Conservation (phyloP, 108 stramenopile species). For the Discostella stelligeroides region DNA sequence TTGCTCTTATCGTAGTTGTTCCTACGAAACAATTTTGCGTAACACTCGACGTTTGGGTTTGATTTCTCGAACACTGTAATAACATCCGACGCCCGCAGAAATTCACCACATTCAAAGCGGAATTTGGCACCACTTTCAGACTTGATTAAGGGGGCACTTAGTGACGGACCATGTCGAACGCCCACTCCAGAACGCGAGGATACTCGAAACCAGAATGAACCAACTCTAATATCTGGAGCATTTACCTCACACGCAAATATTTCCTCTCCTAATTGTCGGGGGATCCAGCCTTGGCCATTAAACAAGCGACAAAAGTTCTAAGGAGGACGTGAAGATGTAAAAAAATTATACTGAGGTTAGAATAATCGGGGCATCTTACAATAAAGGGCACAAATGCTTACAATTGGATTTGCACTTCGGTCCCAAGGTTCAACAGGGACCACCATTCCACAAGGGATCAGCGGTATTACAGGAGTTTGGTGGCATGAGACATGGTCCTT, state of each 20-base stretch:
- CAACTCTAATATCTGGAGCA: slow-evolving; percentile 71
- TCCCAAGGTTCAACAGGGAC: slow-evolving; percentile 70
- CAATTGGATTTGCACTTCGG: slow-evolving; percentile 12
- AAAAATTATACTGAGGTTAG: neutral
- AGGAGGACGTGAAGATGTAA: slow-evolving; percentile 5
- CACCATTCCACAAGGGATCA: slow-evolving; percentile 74
- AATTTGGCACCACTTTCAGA: slow-evolving; percentile 67
- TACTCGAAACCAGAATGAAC: slow-evolving; percentile 89
- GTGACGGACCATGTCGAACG: slow-evolving; percentile 78
- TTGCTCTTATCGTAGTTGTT: slow-evolving; percentile 49
- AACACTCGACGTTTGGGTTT: slow-evolving; percentile 54
- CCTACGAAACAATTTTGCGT: slow-evolving; percentile 84
- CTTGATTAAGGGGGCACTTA: slow-evolving; percentile 66
- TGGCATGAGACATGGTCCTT: neutral
- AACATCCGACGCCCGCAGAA: slow-evolving; percentile 81
- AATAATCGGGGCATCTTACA: neutral
- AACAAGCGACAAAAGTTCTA: slow-evolving; percentile 60
- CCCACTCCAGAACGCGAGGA: slow-evolving; percentile 63
- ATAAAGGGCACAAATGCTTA: neutral
- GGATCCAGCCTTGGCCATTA: slow-evolving; percentile 87
- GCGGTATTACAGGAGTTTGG: slow-evolving; percentile 6
- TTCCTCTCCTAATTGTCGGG: slow-evolving; percentile 39
- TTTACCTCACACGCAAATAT: slow-evolving; percentile 33
- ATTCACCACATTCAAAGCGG: slow-evolving; percentile 91
- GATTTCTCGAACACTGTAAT: slow-evolving; percentile 57